phyloP scores from a whole-genome alignment of 495 filamentous ascomycete species.

The Podospora appendiculata region DNA sequence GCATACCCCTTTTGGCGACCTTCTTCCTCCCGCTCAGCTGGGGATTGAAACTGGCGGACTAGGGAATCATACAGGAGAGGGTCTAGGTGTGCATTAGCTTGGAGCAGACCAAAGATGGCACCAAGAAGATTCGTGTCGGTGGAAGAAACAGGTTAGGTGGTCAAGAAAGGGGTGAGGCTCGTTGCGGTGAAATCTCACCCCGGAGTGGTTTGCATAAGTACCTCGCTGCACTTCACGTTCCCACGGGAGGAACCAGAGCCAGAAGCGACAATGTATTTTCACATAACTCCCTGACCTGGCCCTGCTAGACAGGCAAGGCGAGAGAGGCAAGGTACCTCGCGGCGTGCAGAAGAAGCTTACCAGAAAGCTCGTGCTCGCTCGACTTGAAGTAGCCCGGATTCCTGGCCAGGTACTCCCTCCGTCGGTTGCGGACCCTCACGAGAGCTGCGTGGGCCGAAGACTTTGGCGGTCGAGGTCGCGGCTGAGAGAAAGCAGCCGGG shows the following conservation, averaged over 20 bases:
- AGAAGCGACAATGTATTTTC: too few species aligned
- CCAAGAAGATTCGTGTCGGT: too few species aligned
- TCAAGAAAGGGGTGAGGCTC: too few species aligned
- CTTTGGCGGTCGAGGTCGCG: constrained; percentile 29
- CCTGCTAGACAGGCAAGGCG: too few species aligned
- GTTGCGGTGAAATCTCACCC: too few species aligned
- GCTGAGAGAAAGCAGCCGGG: constrained; percentile 14
- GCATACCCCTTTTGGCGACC: constrained; percentile 66
- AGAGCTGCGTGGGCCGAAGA: constrained; percentile 23
- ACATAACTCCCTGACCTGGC: too few species aligned
- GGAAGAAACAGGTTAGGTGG: too few species aligned
- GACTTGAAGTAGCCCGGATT: constrained; percentile 32
- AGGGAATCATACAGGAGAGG: constrained; percentile 74
- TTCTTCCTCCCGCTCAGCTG: constrained; percentile 64
- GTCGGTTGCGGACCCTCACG: constrained; percentile 34
- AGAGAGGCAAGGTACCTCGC: too few species aligned
- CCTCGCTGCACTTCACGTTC: too few species aligned
- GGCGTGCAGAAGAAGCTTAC: constrained; percentile 7
- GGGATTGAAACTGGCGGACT: constrained; percentile 68
- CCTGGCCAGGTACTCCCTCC: constrained; percentile 33
- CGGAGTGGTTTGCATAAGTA: too few species aligned
- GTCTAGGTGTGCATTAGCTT: constrained; percentile 34
- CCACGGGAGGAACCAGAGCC: too few species aligned
- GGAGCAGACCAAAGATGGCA: neutral
- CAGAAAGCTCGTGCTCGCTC: constrained; percentile 37